Base-by-base conservation (phyloP, 805 yeast genomes). In the Hermanozyma aechmeae region DNA sequence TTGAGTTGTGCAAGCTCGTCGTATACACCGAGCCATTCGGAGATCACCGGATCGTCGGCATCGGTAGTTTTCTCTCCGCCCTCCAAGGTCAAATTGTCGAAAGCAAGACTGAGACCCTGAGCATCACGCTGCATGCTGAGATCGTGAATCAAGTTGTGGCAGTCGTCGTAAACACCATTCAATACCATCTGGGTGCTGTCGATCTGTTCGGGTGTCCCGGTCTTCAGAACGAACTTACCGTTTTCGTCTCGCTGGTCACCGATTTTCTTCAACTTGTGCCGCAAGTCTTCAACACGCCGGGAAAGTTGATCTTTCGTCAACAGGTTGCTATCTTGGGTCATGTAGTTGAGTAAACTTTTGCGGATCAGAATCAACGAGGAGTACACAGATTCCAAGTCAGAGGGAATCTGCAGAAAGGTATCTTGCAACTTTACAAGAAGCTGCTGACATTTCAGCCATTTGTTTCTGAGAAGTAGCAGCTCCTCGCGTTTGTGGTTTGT, bases 121-220 rank as follows among this genome's bases (percentile, higher is more conserved):
- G 44, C 28, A 32, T 53, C 57, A 25, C 50, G 50, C 35, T 58
- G 71, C 23, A 78, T 70, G 26, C 58, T 51, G 27, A 84, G 59
- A 58, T 87, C 96, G 33, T 68, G 70, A 24, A 85, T 57, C 34
- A 84, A 63, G 40, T 76, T 77, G 48, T 77, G 76, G 50, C 95
- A 83, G 48, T 85, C 94, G 52, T 85, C 95, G 16, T 84, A 60
- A 25, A 86, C 58, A 6, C 87, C 89, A 46, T 79, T 79, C 28
- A 80, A 53, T 1, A 79, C 76, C 22, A 63, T 64, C 34, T 63
- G 68, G 10, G 53, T 39, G 3, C 52, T 39, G 9, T 40, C 43
- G 14, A 45, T 32, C 25, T 46, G 49, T 8, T 40, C 40, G 16
- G 39, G 42, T 5, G 55, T 38, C 10, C 46, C 49, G 6, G 31